Conservation (phyloP, 345 rosid species). For the Murraya paniculata region DNA sequence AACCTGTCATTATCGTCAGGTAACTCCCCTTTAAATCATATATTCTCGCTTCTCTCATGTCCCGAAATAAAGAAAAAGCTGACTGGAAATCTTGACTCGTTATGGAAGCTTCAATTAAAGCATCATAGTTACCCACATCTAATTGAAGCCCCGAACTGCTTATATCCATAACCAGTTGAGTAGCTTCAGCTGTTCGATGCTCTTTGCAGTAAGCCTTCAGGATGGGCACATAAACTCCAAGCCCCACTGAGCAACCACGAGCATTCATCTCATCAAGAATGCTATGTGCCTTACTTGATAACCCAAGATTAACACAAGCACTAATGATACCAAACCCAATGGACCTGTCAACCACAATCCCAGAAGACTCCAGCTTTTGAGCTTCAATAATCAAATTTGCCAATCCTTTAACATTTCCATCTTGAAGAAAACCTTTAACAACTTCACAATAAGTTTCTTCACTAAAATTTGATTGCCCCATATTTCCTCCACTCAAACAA, state of each 20-base stretch:
- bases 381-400: conserved; percentile 68
- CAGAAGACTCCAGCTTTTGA: conserved; percentile 59
- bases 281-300: conserved; percentile 79
- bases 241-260: conserved; percentile 60
- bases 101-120: conserved; percentile 86
- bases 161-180: conserved; percentile 79
- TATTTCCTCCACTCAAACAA: conserved; percentile 39
- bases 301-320: conserved; percentile 73
- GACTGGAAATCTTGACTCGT: conserved; percentile 86
- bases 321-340: conserved; percentile 71
- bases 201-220: conserved; percentile 82
- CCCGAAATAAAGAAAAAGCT: conserved; percentile 84
- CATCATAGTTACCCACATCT: conserved; percentile 55
- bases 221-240: conserved; percentile 81
- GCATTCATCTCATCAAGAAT: conserved; percentile 78
- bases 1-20: conserved; percentile 82
- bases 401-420: conserved; percentile 57
- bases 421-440: conserved; percentile 64
- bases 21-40: conserved; percentile 71
- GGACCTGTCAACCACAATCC: conserved; percentile 36
- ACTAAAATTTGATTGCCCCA: conserved; percentile 30
- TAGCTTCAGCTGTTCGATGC: conserved; percentile 83
- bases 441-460: conserved; percentile 60
- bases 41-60: conserved; percentile 74
- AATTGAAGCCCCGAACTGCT: conserved; percentile 68